phyloP scores from a whole-genome alignment of 345 rosid species.

The Carallia pectinifolia region DNA sequence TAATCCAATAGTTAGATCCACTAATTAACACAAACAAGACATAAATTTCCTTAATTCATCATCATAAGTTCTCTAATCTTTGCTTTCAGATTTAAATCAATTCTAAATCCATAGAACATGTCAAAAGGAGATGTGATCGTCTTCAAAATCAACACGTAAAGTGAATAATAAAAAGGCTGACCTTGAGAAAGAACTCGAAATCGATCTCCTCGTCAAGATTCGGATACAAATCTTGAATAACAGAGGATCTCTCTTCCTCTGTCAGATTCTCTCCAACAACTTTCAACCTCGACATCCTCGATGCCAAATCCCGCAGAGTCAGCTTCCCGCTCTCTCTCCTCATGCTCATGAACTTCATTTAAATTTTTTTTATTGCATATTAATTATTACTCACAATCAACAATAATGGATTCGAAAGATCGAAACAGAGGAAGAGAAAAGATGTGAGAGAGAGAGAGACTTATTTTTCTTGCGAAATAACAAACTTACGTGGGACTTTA shows the following conservation, averaged over 20 bases:
- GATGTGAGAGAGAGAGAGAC: neutral
- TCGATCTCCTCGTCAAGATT: slow-evolving; percentile 75
- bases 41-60: no score
- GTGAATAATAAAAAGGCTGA: slow-evolving; percentile 16
- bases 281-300: slow-evolving; percentile 83
- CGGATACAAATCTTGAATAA: slow-evolving; percentile 64
- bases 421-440: neutral
- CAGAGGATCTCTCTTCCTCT: slow-evolving; percentile 63
- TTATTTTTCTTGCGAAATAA: neutral
- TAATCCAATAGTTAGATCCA: no score
- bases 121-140: no score
- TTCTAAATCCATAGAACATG: no score
- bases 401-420: neutral
- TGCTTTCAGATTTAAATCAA: no score
- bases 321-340: slow-evolving; percentile 93
- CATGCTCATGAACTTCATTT: slow-evolving; percentile 71
- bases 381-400: neutral
- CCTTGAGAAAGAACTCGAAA: slow-evolving; percentile 93
- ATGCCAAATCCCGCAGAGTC: slow-evolving; percentile 69
- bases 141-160: neutral
- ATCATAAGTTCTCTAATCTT: no score
- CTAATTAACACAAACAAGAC: no score
- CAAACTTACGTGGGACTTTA: slow-evolving; percentile 70
- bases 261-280: slow-evolving; percentile 77
- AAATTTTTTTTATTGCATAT: no score